phyloP scores from a whole-genome alignment of 2,329 filamentous ascomycete species.

The Aureobasidium pullulans region DNA sequence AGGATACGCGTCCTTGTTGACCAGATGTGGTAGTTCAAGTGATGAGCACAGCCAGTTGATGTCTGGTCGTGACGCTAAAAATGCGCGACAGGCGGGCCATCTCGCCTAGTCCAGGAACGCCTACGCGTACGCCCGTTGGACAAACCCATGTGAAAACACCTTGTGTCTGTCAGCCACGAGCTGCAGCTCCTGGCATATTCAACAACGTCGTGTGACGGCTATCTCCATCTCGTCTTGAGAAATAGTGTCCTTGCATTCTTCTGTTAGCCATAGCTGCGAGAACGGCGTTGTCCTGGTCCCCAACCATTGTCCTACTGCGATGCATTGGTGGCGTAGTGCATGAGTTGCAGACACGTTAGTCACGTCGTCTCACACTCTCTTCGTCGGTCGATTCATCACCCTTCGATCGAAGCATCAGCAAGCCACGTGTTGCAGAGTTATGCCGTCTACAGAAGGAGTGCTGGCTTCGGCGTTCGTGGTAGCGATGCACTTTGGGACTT shows the following conservation, averaged over 20 bases:
- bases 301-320: background rate
- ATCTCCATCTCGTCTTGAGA: background rate
- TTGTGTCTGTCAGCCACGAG: background rate
- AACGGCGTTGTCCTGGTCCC: background rate
- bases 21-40: background rate
- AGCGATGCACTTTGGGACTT: too few species aligned
- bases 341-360: background rate
- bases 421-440: background rate
- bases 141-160: background rate
- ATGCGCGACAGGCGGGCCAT: background rate
- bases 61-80: constrained; percentile 6
- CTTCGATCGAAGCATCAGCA: too few species aligned
- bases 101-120: constrained; percentile 6
- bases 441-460: too few species aligned
- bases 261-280: background rate
- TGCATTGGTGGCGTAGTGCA: background rate
- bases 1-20: background rate
- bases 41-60: background rate
- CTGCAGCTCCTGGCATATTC: background rate
- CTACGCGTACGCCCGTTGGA: constrained; percentile 2
- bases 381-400: background rate
- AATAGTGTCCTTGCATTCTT: background rate
- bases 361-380: background rate
- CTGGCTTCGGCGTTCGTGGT: background rate
- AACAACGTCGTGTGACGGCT: background rate